Percentiles rank a stretch among this genome's conserved stretches.
These are phyloP conservation scores for Eleusine coracana DNA, from an alignment of 176 grass and related monocot species.

Conservation along the genomic window DNA sequence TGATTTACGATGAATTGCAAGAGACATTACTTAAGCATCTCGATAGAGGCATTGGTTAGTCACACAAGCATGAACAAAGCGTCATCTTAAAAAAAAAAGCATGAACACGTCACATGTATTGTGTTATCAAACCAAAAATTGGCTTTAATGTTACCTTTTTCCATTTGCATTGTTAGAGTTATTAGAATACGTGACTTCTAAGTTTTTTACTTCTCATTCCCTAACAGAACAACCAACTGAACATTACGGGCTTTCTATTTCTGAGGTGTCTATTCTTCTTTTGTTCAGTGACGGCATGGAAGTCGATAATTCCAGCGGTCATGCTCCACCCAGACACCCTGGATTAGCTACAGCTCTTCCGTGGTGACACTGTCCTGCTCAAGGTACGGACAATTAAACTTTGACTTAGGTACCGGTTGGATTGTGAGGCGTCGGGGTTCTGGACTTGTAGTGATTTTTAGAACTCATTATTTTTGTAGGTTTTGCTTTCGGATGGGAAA, in stretches of 20 bases:
- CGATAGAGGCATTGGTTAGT: too few species aligned
- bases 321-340: slow-evolving; percentile 73
- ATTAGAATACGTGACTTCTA: slow-evolving; percentile 30
- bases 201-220: slow-evolving; percentile 45
- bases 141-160: background rate
- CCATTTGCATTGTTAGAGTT: slow-evolving; percentile 13
- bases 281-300: slow-evolving; percentile 60
- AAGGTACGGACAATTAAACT: slow-evolving; percentile 44
- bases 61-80: slow-evolving; percentile 20
- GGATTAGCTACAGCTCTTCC: slow-evolving; percentile 83
- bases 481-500: too few species aligned
- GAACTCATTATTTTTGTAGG: background rate
- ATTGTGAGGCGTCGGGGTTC: background rate
- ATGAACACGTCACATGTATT: slow-evolving; percentile 16
- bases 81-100: too few species aligned
- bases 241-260: slow-evolving; percentile 61
- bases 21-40: too few species aligned
- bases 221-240: slow-evolving; percentile 74
- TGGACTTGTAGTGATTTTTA: too few species aligned
- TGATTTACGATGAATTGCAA: too few species aligned
- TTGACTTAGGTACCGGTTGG: too few species aligned
- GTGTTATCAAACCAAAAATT: slow-evolving; percentile 2
- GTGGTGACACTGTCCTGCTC: slow-evolving; percentile 77
- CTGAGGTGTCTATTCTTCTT: slow-evolving; percentile 78
- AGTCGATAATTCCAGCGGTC: slow-evolving; percentile 41